Evolutionary conservation across 257 asterid genomes (phyloP).

Genomic region (Henckelia pumila): DNA sequence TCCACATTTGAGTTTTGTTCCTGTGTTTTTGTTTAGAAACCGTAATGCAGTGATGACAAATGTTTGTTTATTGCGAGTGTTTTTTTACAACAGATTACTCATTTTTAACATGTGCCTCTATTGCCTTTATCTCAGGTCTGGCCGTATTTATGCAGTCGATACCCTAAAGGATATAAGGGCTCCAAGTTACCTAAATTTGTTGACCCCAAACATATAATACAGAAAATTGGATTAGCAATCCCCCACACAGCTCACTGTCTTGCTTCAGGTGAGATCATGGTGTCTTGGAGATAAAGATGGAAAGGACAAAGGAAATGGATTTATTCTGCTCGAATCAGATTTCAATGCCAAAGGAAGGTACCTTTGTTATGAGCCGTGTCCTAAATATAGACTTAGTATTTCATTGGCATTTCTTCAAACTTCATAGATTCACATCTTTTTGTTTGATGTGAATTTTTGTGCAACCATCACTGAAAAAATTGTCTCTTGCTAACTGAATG

Average conservation of each 20-base stretch:
- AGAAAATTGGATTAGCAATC: constrained; percentile 87
- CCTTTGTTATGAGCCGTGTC: background rate
- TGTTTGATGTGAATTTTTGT: too few species aligned
- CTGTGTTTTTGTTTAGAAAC: background rate
- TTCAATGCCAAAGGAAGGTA: constrained; percentile 98
- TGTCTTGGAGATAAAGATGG: constrained; percentile 96
- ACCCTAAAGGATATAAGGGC: constrained; percentile 77
- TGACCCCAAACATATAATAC: constrained; percentile 61
- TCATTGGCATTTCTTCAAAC: background rate
- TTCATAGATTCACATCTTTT: background rate
- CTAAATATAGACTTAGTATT: too few species aligned
- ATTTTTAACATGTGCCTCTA: background rate
- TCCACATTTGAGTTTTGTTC: background rate
- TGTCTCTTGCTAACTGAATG: too few species aligned
- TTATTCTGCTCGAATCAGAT: constrained; percentile 82
- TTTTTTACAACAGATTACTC: too few species aligned
- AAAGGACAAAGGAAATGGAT: constrained; percentile 88
- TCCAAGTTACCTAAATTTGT: constrained; percentile 75
- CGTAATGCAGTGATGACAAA: too few species aligned
- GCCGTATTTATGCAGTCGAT: constrained; percentile 92
- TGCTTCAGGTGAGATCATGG: constrained; percentile 96
- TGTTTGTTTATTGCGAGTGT: too few species aligned
- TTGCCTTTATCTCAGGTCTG: constrained; percentile 56
- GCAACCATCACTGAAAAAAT: too few species aligned
- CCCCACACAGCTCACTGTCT: constrained; percentile 99